These are phyloP conservation scores for Bothriochloa decipiens DNA, from an alignment of 176 grass and related monocot species.

Conservation along the genomic window DNA sequence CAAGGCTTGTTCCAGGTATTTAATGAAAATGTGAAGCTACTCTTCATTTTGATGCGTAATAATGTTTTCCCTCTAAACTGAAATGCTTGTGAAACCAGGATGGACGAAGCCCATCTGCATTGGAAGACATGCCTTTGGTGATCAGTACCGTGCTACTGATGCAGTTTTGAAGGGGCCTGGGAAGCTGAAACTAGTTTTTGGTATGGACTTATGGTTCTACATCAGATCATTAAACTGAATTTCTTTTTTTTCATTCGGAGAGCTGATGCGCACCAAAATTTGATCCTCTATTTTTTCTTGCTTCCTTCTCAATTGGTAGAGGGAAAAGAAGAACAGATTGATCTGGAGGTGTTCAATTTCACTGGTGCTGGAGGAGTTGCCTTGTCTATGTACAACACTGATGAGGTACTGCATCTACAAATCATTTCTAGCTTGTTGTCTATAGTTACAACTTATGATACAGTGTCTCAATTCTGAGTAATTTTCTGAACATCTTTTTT, in stretches of 20 bases:
- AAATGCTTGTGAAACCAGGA: constrained; percentile 54
- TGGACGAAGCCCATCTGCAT: constrained; percentile 99
- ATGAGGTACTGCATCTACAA: constrained; percentile 61
- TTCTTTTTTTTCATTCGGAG: constrained; percentile 12
- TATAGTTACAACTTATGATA: constrained; percentile 34
- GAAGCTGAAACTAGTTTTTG: constrained; percentile 96
- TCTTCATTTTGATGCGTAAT: constrained; percentile 11
- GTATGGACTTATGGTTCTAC: constrained; percentile 53
- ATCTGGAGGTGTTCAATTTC: constrained; percentile 96
- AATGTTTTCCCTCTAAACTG: constrained; percentile 33
- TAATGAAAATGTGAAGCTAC: constrained; percentile 29
- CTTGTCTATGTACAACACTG: constrained; percentile 96
- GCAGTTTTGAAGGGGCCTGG: constrained; percentile 92
- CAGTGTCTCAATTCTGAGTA: neutral
- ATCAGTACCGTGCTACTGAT: constrained; percentile 98
- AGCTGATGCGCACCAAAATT: constrained; percentile 32
- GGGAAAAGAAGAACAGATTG: constrained; percentile 75
- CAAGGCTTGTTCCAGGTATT: constrained; percentile 89
- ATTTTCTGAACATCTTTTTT: neutral
- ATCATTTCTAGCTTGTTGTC: neutral
- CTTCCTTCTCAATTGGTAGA: constrained; percentile 53
- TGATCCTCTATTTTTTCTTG: constrained; percentile 22
- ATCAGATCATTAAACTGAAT: neutral
- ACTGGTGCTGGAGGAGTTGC: constrained; percentile 94
- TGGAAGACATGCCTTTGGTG: constrained; percentile 97